Conservation (phyloP, 495 filamentous ascomycete genomes). For the Aspergillus nidulans region DNA sequence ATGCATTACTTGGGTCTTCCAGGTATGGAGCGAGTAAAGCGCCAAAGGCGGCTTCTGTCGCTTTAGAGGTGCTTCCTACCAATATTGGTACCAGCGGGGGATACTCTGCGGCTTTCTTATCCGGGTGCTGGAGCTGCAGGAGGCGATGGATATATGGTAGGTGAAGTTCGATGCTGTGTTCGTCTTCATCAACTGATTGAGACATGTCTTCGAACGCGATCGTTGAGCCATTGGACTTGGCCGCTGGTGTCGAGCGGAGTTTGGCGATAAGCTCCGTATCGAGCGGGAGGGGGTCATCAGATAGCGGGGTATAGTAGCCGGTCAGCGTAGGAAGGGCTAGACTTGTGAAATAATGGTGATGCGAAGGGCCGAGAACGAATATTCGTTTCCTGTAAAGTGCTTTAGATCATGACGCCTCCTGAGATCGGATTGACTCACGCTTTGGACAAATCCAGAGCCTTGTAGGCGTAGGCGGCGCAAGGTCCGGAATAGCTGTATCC, state of each 20-base stretch:
- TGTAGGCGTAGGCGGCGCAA: conserved; percentile 94
- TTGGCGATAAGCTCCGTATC: conserved; percentile 62
- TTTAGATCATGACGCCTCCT: background rate
- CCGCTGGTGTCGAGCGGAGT: conserved; percentile 51
- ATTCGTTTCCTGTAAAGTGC: conserved; percentile 66
- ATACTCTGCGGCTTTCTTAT: conserved; percentile 43
- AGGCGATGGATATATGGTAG: conserved; percentile 91
- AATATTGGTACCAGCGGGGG: conserved; percentile 83
- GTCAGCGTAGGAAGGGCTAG: conserved; percentile 72
- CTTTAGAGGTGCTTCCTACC: conserved; percentile 67
- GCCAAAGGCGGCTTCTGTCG: conserved; percentile 67
- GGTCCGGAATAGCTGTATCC: conserved; percentile 94
- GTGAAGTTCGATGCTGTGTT: conserved; percentile 97
- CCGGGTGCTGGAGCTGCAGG: conserved; percentile 40
- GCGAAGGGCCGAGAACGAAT: conserved; percentile 91
- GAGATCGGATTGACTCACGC: conserved; percentile 46
- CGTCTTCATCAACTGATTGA: conserved; percentile 65
- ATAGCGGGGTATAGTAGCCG: conserved; percentile 81
- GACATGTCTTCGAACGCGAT: conserved; percentile 69
- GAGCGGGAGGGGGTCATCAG: conserved; percentile 65
- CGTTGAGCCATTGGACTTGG: conserved; percentile 32
- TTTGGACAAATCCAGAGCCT: conserved; percentile 75
- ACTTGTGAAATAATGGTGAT: conserved; percentile 74
- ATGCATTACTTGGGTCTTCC: conserved; percentile 68
- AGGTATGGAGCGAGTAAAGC: conserved; percentile 73